Evolutionary conservation across 2,329 filamentous ascomycete genomes (phyloP).

Genomic region (Alternaria sp.): DNA sequence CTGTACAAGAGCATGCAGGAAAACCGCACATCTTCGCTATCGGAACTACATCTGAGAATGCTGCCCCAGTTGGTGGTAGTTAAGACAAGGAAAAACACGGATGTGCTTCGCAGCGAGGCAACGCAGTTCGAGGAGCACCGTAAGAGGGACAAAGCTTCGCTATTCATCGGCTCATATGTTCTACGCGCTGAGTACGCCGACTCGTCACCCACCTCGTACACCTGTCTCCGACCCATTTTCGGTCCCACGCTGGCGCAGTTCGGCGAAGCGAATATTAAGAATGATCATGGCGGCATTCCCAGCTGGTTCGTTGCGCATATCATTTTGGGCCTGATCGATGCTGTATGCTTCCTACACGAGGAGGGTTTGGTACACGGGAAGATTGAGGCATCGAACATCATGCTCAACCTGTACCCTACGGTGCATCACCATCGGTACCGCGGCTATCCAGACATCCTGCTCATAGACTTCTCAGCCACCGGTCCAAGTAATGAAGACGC

Average conservation of each 20-base stretch:
- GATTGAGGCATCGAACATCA: slow-evolving; percentile 5
- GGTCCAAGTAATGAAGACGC: not conserved
- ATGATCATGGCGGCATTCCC: not conserved
- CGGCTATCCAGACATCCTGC: slow-evolving; percentile 17
- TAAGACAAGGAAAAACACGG: not conserved
- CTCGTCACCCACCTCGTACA: slow-evolving; percentile 1
- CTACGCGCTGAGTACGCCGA: not conserved
- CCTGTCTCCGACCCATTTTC: slow-evolving; percentile 15
- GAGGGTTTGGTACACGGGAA: slow-evolving; percentile 7
- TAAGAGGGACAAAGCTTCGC: not conserved
- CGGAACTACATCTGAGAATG: not conserved
- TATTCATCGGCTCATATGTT: slow-evolving; percentile 3
- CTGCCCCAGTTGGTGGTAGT: slow-evolving; percentile 7
- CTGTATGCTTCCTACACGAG: slow-evolving; percentile 7
- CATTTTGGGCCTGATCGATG: slow-evolving; percentile 13
- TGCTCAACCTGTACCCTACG: slow-evolving; percentile 12
- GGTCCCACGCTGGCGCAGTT: slow-evolving; percentile 15
- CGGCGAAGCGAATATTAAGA: not conserved
- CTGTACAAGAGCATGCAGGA: not conserved
- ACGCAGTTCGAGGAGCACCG: not conserved
- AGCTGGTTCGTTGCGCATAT: slow-evolving; percentile 22
- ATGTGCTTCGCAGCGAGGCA: not conserved
- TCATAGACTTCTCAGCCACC: slow-evolving; percentile 8
- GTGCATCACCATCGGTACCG: slow-evolving; percentile 9
- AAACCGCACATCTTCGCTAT: not conserved